Base-by-base conservation (phyloP, 106 monocot species). In the Narthecium ossifragum region DNA sequence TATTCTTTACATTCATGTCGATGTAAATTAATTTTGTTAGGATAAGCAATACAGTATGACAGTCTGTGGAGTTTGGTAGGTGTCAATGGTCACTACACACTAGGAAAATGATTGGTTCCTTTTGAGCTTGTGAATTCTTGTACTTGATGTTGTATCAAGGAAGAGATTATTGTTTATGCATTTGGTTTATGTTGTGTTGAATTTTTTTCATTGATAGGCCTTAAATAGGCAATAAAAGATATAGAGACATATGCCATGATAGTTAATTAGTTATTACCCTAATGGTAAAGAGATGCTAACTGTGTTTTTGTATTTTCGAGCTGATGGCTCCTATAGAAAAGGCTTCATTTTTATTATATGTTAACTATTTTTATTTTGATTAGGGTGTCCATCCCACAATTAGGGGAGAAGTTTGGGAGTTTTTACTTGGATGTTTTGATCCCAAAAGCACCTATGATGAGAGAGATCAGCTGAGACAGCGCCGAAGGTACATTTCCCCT, bases 341-440 rank as follows among this genome's bases (percentile, higher is more conserved):
- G 14, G 4, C 43, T 43, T 17, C 11, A 4, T 18, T 43, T 43
- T 43, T 43, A 18, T 3, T 43, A 4, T 2, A 17, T 43, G 5
- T 0, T 17, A 43, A 13, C 12, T 43, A 17, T 17, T 43, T 43
- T 41, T 43, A 49, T 6, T 51, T 54, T 45, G 40, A 58, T 51
- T 71, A 98, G 96, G 96, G 96, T 27, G 64, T 98, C 37, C 86
- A 90, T 87, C 90, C 96, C 71, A 79, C 90, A 57, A 90, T 98
- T 63, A 84, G 86, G 75, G 96, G 96, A 51, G 87, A 71, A 33
- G 96, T 98, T 57, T 98, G 96, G 96, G 96, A 98, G 46, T 98
- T 90, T 69, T 59, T 98, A 55, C 90, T 98, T 59, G 90, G 90
- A 26, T 98, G 96, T 65, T 98, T 78, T 68, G 84, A 90, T 67